Evolutionary conservation across 1,284 basidiomycete species (phyloP).

Genomic region (Fomitopsis pinicola): DNA sequence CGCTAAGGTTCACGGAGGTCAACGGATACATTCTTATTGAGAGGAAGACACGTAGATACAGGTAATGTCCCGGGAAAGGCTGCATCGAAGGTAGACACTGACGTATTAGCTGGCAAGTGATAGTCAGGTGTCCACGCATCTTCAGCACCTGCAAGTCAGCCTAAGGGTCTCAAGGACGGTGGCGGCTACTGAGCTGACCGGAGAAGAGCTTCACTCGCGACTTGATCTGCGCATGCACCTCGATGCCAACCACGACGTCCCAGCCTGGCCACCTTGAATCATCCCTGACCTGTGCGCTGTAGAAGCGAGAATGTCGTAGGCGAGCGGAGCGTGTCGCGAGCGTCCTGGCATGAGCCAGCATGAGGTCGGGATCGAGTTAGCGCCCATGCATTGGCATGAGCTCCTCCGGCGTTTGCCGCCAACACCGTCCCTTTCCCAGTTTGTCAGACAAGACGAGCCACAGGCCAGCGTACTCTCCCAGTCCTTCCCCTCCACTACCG

Average conservation of each 20-base stretch:
- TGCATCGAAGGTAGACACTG: conserved; percentile 84
- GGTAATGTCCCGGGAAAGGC: conserved; percentile 93
- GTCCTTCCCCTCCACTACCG: not conserved
- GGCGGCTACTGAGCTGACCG: conserved; percentile 38
- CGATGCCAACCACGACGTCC: conserved; percentile 90
- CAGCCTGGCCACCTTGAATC: conserved; percentile 59
- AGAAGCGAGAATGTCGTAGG: conserved; percentile 14
- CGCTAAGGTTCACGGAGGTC: conserved; percentile 39
- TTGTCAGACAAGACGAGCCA: conserved; percentile 6
- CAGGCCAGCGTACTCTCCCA: not conserved
- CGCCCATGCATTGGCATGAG: not conserved
- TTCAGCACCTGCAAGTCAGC: conserved; percentile 8
- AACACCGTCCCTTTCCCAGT: conserved; percentile 6
- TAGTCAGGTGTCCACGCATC: conserved; percentile 43
- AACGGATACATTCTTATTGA: not conserved
- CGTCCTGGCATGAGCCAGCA: conserved; percentile 20
- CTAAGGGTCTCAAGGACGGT: not conserved
- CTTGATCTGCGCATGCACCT: conserved; percentile 94
- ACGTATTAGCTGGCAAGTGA: conserved; percentile 61
- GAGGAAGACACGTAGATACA: conserved; percentile 39
- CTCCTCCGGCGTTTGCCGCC: conserved; percentile 8
- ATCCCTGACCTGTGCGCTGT: conserved; percentile 13
- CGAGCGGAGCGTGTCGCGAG: conserved; percentile 4
- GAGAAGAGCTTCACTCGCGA: conserved; percentile 90
- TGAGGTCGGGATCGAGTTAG: conserved; percentile 6